Conservation (phyloP, 108 stramenopile species). For the Stephanodiscus triporus region DNA sequence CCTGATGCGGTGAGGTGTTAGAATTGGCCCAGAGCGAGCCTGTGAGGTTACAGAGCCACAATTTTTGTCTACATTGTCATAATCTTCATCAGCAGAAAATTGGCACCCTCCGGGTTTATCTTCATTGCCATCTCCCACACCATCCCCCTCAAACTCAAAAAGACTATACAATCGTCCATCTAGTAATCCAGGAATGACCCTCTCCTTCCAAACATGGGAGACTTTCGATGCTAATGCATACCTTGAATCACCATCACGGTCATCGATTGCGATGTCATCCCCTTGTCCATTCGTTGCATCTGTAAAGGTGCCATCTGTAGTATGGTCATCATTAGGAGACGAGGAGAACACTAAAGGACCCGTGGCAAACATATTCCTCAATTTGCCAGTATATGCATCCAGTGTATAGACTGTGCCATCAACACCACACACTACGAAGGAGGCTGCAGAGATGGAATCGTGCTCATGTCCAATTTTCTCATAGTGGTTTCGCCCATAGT, state of each 20-base stretch:
- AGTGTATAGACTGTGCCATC: conserved; percentile 70
- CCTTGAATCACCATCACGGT: conserved; percentile 1
- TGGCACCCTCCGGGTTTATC: conserved; percentile 13
- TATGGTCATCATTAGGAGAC: conserved; percentile 16
- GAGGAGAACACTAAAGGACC: conserved; percentile 58
- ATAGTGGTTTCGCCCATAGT: not conserved
- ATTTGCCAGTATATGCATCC: conserved; percentile 55
- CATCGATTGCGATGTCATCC: conserved; percentile 3
- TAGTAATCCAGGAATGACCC: conserved; percentile 68
- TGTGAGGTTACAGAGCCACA: conserved; percentile 3
- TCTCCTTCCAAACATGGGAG: conserved; percentile 29
- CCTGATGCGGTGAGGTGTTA: conserved; percentile 47
- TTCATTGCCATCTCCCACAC: conserved; percentile 19
- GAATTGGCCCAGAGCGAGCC: not conserved
- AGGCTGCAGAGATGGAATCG: conserved; percentile 37
- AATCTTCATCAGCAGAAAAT: not conserved
- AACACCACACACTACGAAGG: conserved; percentile 64
- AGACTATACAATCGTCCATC: conserved; percentile 73
- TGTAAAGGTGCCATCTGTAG: not conserved
- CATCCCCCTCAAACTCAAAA: conserved; percentile 19
- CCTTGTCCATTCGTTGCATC: conserved; percentile 1
- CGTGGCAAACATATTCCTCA: conserved; percentile 55
- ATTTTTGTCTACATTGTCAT: conserved; percentile 25
- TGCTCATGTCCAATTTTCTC: not conserved
- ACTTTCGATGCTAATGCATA: not conserved